Conservation (phyloP, 163 green algal genomes). For the Volvox carteri region DNA sequence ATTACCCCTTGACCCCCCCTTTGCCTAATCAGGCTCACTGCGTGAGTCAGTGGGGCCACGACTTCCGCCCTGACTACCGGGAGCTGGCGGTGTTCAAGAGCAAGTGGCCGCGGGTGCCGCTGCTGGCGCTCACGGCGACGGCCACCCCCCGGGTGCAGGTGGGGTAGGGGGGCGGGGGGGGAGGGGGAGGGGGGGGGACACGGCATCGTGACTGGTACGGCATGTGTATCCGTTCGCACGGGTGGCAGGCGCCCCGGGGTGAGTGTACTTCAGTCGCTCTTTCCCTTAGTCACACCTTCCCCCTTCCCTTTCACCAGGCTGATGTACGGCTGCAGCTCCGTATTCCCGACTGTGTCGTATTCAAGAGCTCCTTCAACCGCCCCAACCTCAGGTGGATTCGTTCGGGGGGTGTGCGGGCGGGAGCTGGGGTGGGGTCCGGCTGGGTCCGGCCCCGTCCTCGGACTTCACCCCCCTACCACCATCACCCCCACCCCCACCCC, state of each 20-base stretch:
- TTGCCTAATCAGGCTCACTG: slow-evolving; percentile 86
- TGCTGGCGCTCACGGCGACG: slow-evolving; percentile 94
- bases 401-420: too few species aligned
- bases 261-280: too few species aligned
- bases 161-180: background rate
- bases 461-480: too few species aligned
- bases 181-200: background rate
- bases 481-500: too few species aligned
- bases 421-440: too few species aligned
- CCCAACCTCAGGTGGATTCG: slow-evolving; percentile 82
- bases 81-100: slow-evolving; percentile 87
- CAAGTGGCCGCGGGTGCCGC: slow-evolving; percentile 75
- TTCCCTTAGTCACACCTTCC: too few species aligned
- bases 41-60: slow-evolving; percentile 93
- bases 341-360: slow-evolving; percentile 83
- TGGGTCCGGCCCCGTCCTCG: too few species aligned
- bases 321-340: slow-evolving; percentile 90
- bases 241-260: too few species aligned
- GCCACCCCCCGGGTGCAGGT: slow-evolving; percentile 83
- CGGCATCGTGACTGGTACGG: too few species aligned
- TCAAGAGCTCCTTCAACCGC: slow-evolving; percentile 93
- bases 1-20: background rate
- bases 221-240: too few species aligned
- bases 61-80: slow-evolving; percentile 90
- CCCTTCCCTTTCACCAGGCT: slow-evolving; percentile 44